A percentile compares a stretch with the other conserved stretches of the same genome.
Conservation (phyloP, 2,329 filamentous ascomycete genomes). For the Penicillium paneum region DNA sequence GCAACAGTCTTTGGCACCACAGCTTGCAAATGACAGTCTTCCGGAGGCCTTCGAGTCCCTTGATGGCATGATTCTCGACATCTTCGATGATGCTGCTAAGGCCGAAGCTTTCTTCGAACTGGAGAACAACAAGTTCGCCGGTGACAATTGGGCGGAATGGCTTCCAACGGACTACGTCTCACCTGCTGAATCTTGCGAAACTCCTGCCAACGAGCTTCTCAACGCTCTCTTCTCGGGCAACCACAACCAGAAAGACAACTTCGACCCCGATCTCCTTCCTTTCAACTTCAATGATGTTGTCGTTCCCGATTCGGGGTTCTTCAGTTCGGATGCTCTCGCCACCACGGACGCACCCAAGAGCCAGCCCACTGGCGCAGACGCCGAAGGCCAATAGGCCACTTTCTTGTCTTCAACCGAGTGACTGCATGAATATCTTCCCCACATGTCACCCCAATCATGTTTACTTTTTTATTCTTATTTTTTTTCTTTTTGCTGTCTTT, state of each 20-base stretch:
- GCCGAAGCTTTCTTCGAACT: constrained; percentile 30
- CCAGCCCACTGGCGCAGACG: constrained; percentile 15
- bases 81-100: constrained; percentile 35
- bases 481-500: constrained; percentile 14
- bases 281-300: constrained; percentile 31
- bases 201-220: constrained; percentile 34
- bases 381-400: constrained; percentile 13
- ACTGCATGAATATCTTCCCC: neutral
- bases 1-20: constrained; percentile 14
- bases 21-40: constrained; percentile 22
- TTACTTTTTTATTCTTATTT: neutral
- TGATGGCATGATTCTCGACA: constrained; percentile 39
- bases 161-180: constrained; percentile 37
- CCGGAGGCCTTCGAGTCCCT: constrained; percentile 30
- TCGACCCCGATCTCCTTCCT: constrained; percentile 28
- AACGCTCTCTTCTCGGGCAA: constrained; percentile 35
- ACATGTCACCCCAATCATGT: neutral
- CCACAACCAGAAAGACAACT: constrained; percentile 28
- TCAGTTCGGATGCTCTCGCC: constrained; percentile 35
- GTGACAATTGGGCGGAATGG: constrained; percentile 39
- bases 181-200: constrained; percentile 27
- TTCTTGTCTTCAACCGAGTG: constrained; percentile 4
- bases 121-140: constrained; percentile 23
- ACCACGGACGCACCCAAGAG: constrained; percentile 27
- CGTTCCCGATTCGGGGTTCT: constrained; percentile 37